These are phyloP conservation scores for Penicillium sp. DNA, from an alignment of 2,329 filamentous ascomycete genomes.

Conservation along the genomic window DNA sequence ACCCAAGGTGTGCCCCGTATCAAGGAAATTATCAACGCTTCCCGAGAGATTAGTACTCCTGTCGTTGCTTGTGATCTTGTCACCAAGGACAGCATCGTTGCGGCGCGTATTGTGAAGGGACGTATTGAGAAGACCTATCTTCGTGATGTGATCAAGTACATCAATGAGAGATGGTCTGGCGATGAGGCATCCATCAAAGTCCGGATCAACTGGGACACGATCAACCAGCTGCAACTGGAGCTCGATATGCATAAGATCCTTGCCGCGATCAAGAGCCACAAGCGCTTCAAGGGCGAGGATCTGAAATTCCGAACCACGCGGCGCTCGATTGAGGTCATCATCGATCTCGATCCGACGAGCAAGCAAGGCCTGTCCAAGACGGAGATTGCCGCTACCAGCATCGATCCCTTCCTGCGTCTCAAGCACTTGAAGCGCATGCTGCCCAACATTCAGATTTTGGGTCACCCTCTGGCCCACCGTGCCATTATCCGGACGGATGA, in stretches of 20 bases:
- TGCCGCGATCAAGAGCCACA: slow-evolving; percentile 72
- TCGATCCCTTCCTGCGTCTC: slow-evolving; percentile 58
- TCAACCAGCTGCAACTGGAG: slow-evolving; percentile 78
- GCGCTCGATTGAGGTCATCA: slow-evolving; percentile 68
- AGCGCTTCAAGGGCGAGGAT: slow-evolving; percentile 69
- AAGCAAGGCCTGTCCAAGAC: slow-evolving; percentile 41
- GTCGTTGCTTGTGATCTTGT: slow-evolving; percentile 85
- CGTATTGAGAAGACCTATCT: slow-evolving; percentile 94
- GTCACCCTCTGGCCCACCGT: slow-evolving; percentile 79
- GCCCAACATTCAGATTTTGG: slow-evolving; percentile 80
- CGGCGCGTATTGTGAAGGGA: slow-evolving; percentile 86
- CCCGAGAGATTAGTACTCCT: slow-evolving; percentile 87
- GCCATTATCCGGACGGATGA: slow-evolving; percentile 86
- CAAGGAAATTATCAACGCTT: slow-evolving; percentile 99
- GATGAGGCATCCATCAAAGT: slow-evolving; percentile 74
- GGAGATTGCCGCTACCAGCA: slow-evolving; percentile 43
- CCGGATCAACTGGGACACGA: slow-evolving; percentile 73
- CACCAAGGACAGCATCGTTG: slow-evolving; percentile 70
- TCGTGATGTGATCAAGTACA: slow-evolving; percentile 72
- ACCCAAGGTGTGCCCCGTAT: slow-evolving; percentile 99
- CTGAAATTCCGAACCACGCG: slow-evolving; percentile 54
- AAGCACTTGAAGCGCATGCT: slow-evolving; percentile 81
- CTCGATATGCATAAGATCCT: slow-evolving; percentile 72
- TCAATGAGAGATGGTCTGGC: slow-evolving; percentile 86
- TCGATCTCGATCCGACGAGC: slow-evolving; percentile 49